Conservation (phyloP, 2,329 filamentous ascomycete genomes). For the Botrytis elliptica region DNA sequence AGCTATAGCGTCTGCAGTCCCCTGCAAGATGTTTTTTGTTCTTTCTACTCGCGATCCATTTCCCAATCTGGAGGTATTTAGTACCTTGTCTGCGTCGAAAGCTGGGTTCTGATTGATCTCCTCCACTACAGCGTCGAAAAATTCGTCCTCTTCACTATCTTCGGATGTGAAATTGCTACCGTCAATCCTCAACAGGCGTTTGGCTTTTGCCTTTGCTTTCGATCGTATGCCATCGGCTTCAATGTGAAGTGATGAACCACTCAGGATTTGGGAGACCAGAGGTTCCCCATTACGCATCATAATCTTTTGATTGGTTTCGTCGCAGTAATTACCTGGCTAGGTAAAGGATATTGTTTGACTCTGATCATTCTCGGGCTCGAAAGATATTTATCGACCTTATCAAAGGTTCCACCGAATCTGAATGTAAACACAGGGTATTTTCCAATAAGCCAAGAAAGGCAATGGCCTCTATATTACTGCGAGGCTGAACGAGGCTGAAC, state of each 20-base stretch:
- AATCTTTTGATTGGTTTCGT: background rate
- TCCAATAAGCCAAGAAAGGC: background rate
- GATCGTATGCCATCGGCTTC: background rate
- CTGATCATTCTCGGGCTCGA: background rate
- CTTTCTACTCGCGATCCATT: constrained; percentile 21
- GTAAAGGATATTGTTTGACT: background rate
- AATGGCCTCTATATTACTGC: background rate
- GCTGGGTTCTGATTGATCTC: constrained; percentile 29
- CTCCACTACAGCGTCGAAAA: background rate
- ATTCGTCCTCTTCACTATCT: background rate
- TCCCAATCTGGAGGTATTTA: constrained; percentile 22
- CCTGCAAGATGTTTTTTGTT: constrained; percentile 23
- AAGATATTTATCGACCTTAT: background rate
- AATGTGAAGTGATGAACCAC: background rate
- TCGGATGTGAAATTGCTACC: background rate
- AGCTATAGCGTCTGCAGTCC: constrained; percentile 22
- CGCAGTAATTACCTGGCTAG: background rate
- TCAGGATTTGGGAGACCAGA: background rate
- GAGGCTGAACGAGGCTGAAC: background rate
- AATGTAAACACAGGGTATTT: background rate
- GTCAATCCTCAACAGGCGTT: background rate
- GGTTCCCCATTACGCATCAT: constrained; percentile 13
- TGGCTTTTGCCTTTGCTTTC: constrained; percentile 1
- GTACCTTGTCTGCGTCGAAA: constrained; percentile 28
- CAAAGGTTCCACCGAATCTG: background rate